These are phyloP conservation scores for Fragaria nilgerrensis DNA, from an alignment of 306 rosid genomes.

Conservation along the genomic window DNA sequence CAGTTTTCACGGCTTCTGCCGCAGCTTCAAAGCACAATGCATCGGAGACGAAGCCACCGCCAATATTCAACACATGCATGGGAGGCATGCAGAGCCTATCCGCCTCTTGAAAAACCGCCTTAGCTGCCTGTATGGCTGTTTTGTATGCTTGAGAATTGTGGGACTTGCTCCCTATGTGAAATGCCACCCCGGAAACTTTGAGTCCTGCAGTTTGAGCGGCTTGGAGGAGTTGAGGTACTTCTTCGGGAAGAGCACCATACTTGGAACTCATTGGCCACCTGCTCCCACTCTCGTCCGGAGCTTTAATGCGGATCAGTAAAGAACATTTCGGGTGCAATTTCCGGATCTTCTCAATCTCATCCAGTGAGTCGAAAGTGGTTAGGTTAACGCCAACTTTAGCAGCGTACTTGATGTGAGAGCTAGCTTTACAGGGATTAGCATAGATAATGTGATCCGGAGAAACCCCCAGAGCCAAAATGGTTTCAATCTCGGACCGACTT, in stretches of 20 bases:
- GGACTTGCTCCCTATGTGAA: conserved; percentile 60
- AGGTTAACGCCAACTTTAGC: conserved; percentile 53
- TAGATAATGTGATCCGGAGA: conserved; percentile 48
- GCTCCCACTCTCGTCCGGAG: conserved; percentile 39
- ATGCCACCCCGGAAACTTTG: conserved; percentile 48
- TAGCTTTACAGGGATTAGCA: conserved; percentile 55
- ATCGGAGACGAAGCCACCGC: conserved; percentile 52
- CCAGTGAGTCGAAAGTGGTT: conserved; percentile 44
- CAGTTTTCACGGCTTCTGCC: conserved; percentile 28
- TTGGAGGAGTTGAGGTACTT: conserved; percentile 37
- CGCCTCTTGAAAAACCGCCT: conserved; percentile 40
- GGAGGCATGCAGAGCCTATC: conserved; percentile 36
- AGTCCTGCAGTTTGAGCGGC: conserved; percentile 32
- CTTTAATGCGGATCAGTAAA: conserved; percentile 40
- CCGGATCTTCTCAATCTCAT: conserved; percentile 42
- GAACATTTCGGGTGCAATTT: conserved; percentile 45
- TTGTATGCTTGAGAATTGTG: conserved; percentile 22
- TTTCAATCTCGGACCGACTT: conserved; percentile 47
- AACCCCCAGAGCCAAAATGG: conserved; percentile 53
- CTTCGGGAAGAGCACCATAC: conserved; percentile 51
- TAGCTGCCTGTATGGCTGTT: conserved; percentile 38
- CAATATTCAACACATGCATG: conserved; percentile 49
- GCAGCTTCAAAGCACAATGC: conserved; percentile 32
- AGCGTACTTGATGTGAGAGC: conserved; percentile 51
- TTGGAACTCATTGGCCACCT: conserved; percentile 31